Conservation (phyloP, 768 basidiomycete species). For the Phaeotremella skinneri region DNA sequence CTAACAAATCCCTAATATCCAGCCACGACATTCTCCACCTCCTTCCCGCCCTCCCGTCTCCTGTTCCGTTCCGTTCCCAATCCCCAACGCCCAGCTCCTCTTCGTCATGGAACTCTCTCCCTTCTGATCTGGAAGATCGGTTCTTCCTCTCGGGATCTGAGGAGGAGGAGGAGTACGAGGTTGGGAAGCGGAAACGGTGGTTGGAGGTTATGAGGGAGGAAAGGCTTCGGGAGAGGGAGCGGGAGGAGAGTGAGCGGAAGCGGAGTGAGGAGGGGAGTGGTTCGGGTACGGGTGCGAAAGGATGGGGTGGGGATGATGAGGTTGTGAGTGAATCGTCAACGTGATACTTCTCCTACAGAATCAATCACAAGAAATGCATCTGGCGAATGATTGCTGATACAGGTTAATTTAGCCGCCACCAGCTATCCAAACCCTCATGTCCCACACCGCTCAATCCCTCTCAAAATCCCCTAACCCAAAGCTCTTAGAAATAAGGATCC, state of each 20-base stretch:
- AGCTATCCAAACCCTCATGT: constrained; percentile 73
- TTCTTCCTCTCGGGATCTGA: constrained; percentile 68
- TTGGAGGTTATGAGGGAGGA: constrained; percentile 64
- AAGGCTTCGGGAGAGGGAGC: constrained; percentile 56
- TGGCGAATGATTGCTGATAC: neutral
- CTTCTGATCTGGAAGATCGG: constrained; percentile 79
- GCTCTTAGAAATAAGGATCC: constrained; percentile 80
- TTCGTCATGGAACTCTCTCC: constrained; percentile 69
- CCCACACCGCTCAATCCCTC: constrained; percentile 69
- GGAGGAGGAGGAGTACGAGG: constrained; percentile 66
- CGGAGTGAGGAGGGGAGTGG: constrained; percentile 67
- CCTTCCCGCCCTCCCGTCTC: constrained; percentile 57
- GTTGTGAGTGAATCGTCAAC: constrained; percentile 18
- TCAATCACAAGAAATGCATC: neutral
- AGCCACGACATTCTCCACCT: constrained; percentile 82
- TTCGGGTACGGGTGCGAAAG: constrained; percentile 62
- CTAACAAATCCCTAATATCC: neutral
- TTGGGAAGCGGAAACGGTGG: constrained; percentile 65
- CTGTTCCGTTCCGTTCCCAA: constrained; percentile 18
- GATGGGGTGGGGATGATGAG: constrained; percentile 20
- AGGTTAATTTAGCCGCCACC: constrained; percentile 11
- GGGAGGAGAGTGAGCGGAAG: constrained; percentile 49
- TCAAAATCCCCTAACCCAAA: constrained; percentile 70
- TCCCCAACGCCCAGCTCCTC: constrained; percentile 55
- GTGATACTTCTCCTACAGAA: neutral